Base-by-base conservation (phyloP, 2,329 filamentous ascomycete genomes). In the Grosmannia serpens region DNA sequence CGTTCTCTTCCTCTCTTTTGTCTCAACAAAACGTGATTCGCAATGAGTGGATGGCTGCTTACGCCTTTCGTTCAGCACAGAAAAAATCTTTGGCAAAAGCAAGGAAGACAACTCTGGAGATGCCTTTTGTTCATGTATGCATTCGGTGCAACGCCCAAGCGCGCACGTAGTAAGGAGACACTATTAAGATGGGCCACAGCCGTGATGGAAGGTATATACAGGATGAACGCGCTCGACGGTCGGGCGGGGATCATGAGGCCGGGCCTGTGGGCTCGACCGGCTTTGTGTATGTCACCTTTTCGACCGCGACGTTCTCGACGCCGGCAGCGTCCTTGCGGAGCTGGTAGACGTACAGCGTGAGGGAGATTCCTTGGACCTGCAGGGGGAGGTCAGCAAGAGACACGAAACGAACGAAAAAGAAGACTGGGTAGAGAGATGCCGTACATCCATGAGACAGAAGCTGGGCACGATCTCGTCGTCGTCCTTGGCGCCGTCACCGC, bases 401-500 rank as follows among this genome's bases (percentile, higher is more conserved):
- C 61, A 57, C 57, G 29, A 5, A 26, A 26, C 49, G 17, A 26
- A 50, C 15, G 24, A 5, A 38, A 52, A 41, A 20, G n/a, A 13
- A n/a, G 38, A n/a, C 22, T 29, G 24, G 58, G 22, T 11, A 35
- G 15, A 31, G 3, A 17, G n/a, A 10, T 58, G 52, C 86, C 90
- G 77, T 72, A 96, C 91, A 81, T 97, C 92, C 92, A 97, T 96
- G 71, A 97, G 75, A 69, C 94, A 96, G 73, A 97, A 96, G 70
- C 91, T 96, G 29, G 92, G 92, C 59, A 85, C 86, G 27, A 89
- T 88, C 58, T 92, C 88, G 68, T 88, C 83, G n/a, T 74, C 77
- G 24, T 80, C 70, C 89, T 95, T 47, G 91, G 91, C 59, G 85
- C 85, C 24, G 87, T 77, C 47, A 80, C 80, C 56, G 24, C 74